phyloP scores from a whole-genome alignment of 768 basidiomycete species.

The Mycena maculata region DNA sequence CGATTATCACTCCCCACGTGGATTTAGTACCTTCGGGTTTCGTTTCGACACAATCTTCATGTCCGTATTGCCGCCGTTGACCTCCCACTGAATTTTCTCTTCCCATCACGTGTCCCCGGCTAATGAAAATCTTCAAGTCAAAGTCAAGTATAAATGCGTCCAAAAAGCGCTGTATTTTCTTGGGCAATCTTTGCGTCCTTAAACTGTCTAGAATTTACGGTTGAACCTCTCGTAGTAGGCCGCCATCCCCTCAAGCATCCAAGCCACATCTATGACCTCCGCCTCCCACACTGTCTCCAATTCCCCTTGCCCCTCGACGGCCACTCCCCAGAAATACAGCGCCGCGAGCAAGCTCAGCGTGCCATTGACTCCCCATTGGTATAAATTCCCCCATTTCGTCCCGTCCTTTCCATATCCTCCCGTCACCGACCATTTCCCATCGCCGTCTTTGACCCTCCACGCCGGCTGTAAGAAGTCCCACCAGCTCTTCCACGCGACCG shows the following conservation, averaged over 20 bases:
- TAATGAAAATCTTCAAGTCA: no score
- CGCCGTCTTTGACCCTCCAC: not conserved
- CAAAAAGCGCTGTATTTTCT: no score
- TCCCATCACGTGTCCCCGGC: no score
- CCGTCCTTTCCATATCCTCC: not conserved
- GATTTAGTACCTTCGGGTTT: no score
- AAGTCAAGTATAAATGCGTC: no score
- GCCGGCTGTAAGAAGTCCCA: slow-evolving; percentile 7
- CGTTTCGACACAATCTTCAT: no score
- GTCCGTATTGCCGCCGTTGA: no score
- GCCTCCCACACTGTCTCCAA: not conserved
- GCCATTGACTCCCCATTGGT: not conserved
- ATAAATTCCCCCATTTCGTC: not conserved
- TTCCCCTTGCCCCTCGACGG: not conserved
- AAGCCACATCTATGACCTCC: not conserved
- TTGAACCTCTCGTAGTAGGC: slow-evolving; percentile 9
- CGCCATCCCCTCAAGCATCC: slow-evolving; percentile 13
- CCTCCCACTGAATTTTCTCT: no score
- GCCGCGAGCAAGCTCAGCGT: not conserved
- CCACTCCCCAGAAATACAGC: slow-evolving; percentile 5
- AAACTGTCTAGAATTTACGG: not conserved
- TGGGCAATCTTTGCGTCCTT: no score
- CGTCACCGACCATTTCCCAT: not conserved
- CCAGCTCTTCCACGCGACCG: not conserved
- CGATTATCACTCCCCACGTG: no score